Conservation (phyloP, 371 early-diverging fungal genomes). For the Mortierella sp. region DNA sequence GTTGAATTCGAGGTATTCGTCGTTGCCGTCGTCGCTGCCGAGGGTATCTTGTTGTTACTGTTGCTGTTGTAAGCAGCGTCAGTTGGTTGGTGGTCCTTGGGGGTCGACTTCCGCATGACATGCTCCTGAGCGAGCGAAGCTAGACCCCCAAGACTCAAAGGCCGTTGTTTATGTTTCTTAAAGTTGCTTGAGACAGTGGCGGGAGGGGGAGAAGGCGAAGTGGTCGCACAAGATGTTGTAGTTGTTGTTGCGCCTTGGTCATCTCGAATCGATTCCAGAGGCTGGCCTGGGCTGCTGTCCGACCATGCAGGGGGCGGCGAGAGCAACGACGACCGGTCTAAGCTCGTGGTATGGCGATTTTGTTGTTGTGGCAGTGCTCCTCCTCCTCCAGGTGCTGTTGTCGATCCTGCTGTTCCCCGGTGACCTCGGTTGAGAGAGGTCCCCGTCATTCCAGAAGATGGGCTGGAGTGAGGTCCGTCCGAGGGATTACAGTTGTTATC, state of each 20-base stretch:
- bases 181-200: background rate
- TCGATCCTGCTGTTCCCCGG: background rate
- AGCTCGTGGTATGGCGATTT: conserved; percentile 23
- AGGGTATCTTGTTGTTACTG: background rate
- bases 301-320: conserved; percentile 37
- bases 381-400: background rate
- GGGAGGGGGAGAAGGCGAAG: background rate
- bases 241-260: background rate
- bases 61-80: background rate
- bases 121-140: conserved; percentile 50
- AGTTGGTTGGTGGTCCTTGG: conserved; percentile 13
- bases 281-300: conserved; percentile 25
- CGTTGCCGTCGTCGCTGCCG: background rate
- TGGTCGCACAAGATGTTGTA: background rate
- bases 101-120: conserved; percentile 25
- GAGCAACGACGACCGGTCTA: conserved; percentile 36
- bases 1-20: conserved; percentile 17
- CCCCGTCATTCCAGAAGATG: background rate
- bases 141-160: conserved; percentile 47
- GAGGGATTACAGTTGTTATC: background rate
- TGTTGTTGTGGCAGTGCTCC: background rate
- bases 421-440: background rate
- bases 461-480: background rate
- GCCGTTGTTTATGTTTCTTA: conserved; percentile 38
- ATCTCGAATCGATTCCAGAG: conserved; percentile 1